These are phyloP conservation scores for Nannizziopsis barbatae DNA, from an alignment of 2,329 filamentous ascomycete genomes.

Conservation along the genomic window DNA sequence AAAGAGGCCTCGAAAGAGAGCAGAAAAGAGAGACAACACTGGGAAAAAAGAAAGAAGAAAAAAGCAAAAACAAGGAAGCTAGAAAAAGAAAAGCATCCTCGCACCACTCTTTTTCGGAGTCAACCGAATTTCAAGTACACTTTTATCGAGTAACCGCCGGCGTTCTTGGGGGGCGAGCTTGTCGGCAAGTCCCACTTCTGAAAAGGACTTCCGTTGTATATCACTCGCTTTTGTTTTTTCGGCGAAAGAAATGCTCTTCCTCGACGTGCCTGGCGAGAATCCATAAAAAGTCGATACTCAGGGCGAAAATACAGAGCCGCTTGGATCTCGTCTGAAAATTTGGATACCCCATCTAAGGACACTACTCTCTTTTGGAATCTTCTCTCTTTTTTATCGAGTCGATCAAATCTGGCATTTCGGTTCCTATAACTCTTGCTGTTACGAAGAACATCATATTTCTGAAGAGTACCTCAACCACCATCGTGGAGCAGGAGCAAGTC, in stretches of 20 bases:
- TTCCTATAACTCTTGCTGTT: conserved; percentile 3
- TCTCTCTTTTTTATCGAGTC: neutral
- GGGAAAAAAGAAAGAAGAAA: too few species aligned
- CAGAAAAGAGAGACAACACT: too few species aligned
- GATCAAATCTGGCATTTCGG: conserved; percentile 15
- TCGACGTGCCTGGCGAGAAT: conserved; percentile 18
- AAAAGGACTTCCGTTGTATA: too few species aligned
- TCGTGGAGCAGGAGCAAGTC: conserved; percentile 17
- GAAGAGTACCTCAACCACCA: conserved; percentile 8
- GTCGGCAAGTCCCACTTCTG: too few species aligned
- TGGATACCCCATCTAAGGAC: conserved; percentile 5
- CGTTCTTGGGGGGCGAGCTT: too few species aligned
- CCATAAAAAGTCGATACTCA: neutral
- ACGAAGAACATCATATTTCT: too few species aligned
- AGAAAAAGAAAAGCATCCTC: too few species aligned
- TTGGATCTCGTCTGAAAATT: conserved; percentile 1
- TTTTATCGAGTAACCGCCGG: too few species aligned
- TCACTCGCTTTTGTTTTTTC: neutral
- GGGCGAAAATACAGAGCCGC: neutral
- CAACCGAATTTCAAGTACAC: too few species aligned
- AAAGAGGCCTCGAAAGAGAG: too few species aligned
- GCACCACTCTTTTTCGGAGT: too few species aligned
- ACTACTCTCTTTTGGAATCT: conserved; percentile 9
- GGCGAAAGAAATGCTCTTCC: neutral
- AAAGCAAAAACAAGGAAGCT: too few species aligned